Percentiles rank a stretch among this genome's conserved stretches.
These are phyloP conservation scores for Microsporum ferrugineum DNA, from an alignment of 2,329 filamentous ascomycete genomes.

Conservation along the genomic window DNA sequence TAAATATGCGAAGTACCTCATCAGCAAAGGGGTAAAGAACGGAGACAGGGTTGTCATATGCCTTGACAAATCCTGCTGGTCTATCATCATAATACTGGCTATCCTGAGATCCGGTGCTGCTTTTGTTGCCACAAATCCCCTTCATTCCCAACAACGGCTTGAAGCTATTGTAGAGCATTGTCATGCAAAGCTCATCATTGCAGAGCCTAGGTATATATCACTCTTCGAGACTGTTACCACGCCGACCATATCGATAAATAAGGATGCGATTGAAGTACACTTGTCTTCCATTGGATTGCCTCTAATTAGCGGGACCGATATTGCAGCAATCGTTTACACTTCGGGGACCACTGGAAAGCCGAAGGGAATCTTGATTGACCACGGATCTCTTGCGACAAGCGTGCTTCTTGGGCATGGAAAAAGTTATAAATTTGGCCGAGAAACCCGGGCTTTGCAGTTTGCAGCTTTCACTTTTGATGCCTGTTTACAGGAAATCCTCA, in stretches of 20 bases:
- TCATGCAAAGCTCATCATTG: neutral
- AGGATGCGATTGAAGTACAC: neutral
- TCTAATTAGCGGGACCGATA: neutral
- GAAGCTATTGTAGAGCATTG: neutral
- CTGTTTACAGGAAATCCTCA: constrained; percentile 51
- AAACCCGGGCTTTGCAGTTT: constrained; percentile 26
- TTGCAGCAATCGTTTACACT: constrained; percentile 38
- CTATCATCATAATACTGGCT: constrained; percentile 5
- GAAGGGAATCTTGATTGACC: constrained; percentile 38
- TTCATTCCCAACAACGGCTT: constrained; percentile 9
- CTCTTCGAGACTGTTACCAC: neutral
- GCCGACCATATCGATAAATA: neutral
- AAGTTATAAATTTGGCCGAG: constrained; percentile 2
- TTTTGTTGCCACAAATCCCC: constrained; percentile 7
- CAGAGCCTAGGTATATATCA: neutral
- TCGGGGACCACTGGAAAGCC: constrained; percentile 40
- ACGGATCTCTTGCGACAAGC: constrained; percentile 2
- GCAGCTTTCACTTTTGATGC: constrained; percentile 34
- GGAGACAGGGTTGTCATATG: constrained; percentile 5
- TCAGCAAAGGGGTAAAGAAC: neutral
- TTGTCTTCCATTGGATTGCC: neutral
- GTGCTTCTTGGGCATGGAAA: constrained; percentile 45
- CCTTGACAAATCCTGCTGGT: constrained; percentile 9
- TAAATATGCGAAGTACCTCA: constrained; percentile 14
- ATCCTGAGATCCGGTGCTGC: constrained; percentile 7